These are phyloP conservation scores for Wickerhamiella kurtzmanii DNA, from an alignment of 805 yeast genomes.

Conservation along the genomic window DNA sequence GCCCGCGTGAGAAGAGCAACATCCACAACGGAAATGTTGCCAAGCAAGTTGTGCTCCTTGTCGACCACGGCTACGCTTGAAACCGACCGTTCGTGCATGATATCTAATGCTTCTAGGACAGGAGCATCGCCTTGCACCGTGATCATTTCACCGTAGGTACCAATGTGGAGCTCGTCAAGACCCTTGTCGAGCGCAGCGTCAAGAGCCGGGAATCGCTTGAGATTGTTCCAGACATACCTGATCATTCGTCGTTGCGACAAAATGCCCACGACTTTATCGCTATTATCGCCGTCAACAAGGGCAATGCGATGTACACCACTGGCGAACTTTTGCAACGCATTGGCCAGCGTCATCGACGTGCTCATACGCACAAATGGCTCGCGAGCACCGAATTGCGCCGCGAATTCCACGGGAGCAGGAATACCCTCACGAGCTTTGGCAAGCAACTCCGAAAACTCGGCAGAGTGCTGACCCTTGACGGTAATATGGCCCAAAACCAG, in stretches of 20 bases:
- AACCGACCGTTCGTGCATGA: conserved; percentile 73
- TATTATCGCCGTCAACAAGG: conserved; percentile 37
- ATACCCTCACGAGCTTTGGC: conserved; percentile 69
- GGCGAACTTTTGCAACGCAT: conserved; percentile 80
- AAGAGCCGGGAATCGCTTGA: conserved; percentile 68
- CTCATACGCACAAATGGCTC: conserved; percentile 74
- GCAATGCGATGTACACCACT: conserved; percentile 92
- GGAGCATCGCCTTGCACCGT: conserved; percentile 78
- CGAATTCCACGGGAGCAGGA: conserved; percentile 84
- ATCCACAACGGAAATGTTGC: conserved; percentile 90
- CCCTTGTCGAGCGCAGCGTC: conserved; percentile 54
- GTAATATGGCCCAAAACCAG: conserved; percentile 65
- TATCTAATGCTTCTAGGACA: conserved; percentile 70
- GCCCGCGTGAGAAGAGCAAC: conserved; percentile 78
- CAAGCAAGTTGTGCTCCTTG: conserved; percentile 56
- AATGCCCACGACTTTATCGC: conserved; percentile 56
- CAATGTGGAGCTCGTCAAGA: conserved; percentile 61
- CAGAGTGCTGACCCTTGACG: conserved; percentile 24
- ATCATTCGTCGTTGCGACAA: conserved; percentile 83
- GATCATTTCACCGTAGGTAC: conserved; percentile 50
- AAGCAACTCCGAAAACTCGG: conserved; percentile 29
- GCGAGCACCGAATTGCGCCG: conserved; percentile 69
- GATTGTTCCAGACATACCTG: conserved; percentile 82
- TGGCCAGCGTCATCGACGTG: conserved; percentile 44
- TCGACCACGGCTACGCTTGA: conserved; percentile 91